Evolutionary conservation across 345 rosid genomes (phyloP), one percentile per base, ranked within the genome.

Genomic region (Schrenkiella parvula): DNA sequence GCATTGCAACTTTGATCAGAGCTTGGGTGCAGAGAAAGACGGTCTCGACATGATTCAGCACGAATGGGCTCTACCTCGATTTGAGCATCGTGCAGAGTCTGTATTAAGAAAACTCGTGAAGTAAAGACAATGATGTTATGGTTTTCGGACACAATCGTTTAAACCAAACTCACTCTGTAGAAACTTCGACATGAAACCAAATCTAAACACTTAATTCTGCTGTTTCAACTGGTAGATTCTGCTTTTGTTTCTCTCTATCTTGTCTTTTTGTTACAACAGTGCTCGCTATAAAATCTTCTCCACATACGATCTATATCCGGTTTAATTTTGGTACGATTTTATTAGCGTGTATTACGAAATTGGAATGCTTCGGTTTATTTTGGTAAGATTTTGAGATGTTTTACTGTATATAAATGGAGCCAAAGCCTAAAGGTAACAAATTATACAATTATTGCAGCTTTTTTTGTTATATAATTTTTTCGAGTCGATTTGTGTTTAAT

Each of bases 81-180:
- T 95, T 6, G 99, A 95, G 87, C 88, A 83, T 57, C 91, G 91
- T 2, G 99, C 98, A 5, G 93, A 95, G 83, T 84, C 86, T 9
- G 89, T 86, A 9, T 80, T 95, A 79, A 89, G 86, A 79, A 88
- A 89, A 71, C 86, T 95, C 17, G 57, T 89, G 37, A 66, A 76
- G 60, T 93, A 82, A 85, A 70, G 74, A 61, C 42, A 13, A 35
- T 0, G 18, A 73, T 6, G 1, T 28, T 7, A 64, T 37, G 32
- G 66, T 46, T 73, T 46, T 44, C n/a, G 18, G 50, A 55, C 61
- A 32, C 61, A 18, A 32, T 32, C 23, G 39, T 51, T 42, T 42
- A 51, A 57, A 11, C 15, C 38, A 23, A 7, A 26, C 42, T 6
- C 28, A 38, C 62, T 66, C 12, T 52, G 68, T 51, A 42, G 74